Evolutionary conservation across 129 eudicot species (phyloP).

Genomic region (Chrysanthemum lavandulifolium): DNA sequence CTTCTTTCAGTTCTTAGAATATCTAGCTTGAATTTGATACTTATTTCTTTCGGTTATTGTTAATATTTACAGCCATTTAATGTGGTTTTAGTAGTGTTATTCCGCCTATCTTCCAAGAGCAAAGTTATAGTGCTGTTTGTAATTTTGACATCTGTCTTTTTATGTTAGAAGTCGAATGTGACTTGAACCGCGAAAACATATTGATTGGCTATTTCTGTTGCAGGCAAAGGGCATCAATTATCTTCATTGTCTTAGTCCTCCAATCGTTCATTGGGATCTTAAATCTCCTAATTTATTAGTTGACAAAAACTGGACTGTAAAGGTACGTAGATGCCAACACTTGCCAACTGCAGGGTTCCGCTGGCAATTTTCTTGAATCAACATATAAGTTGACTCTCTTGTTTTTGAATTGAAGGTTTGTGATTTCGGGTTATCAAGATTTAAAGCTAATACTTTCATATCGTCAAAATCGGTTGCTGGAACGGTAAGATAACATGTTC

Average conservation of each 20-base stretch:
- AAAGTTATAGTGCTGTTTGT: too few species aligned
- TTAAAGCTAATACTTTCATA: conserved; percentile 88
- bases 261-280: conserved; percentile 95
- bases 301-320: conserved; percentile 93
- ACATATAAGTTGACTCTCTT: neutral
- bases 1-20: too few species aligned
- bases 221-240: conserved; percentile 97
- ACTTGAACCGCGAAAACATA: neutral
- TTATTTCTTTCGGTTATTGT: too few species aligned
- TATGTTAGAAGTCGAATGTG: too few species aligned
- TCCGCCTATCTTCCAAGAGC: too few species aligned
- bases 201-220: conserved; percentile 6
- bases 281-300: conserved; percentile 95
- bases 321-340: conserved; percentile 45
- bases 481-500: conserved; percentile 52
- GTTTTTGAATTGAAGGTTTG: conserved; percentile 55
- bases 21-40: too few species aligned
- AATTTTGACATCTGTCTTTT: too few species aligned
- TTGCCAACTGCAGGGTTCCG: neutral
- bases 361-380: neutral
- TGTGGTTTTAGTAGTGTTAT: too few species aligned
- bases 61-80: too few species aligned
- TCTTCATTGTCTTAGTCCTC: conserved; percentile 83
- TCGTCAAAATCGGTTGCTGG: conserved; percentile 98
- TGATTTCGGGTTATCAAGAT: conserved; percentile 95